A percentile compares a stretch with the other conserved stretches of the same genome.
Conservation (phyloP, 768 basidiomycete species). For the Lentinus tigrinus region DNA sequence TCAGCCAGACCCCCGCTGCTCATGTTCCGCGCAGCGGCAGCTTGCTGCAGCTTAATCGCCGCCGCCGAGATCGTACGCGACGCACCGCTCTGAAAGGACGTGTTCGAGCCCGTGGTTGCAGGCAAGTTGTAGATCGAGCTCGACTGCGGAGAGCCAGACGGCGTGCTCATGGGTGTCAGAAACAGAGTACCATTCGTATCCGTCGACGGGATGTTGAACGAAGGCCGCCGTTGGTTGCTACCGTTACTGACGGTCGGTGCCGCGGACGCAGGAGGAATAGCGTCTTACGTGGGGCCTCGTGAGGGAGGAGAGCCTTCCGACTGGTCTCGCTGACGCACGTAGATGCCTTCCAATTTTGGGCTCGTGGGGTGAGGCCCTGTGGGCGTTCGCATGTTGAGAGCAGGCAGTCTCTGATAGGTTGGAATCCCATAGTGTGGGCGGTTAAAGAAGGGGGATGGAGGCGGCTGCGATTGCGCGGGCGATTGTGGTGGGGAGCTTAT, state of each 20-base stretch:
- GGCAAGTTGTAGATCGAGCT: conserved; percentile 24
- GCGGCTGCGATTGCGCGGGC: conserved; percentile 33
- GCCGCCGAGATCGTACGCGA: conserved; percentile 74
- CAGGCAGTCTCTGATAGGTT: conserved; percentile 32
- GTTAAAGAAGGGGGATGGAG: conserved; percentile 18
- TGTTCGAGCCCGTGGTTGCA: conserved; percentile 16
- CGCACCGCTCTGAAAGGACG: conserved; percentile 26
- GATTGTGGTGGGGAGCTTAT: conserved; percentile 34
- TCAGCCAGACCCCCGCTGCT: conserved; percentile 35
- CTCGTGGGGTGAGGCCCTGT: conserved; percentile 1
- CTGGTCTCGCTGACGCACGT: conserved; percentile 18
- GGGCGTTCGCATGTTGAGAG: conserved; percentile 10
- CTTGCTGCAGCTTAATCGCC: conserved; percentile 61
- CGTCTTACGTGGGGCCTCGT: not conserved
- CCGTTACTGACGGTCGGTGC: conserved; percentile 2
- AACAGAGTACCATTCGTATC: conserved; percentile 30
- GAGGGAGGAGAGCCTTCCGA: conserved; percentile 9
- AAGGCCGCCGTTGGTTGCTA: conserved; percentile 28
- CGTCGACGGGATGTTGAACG: conserved; percentile 15
- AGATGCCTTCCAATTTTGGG: conserved; percentile 11
- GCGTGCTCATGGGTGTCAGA: conserved; percentile 49
- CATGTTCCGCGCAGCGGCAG: conserved; percentile 17
- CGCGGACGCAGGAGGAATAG: not conserved
- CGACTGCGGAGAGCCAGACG: conserved; percentile 26
- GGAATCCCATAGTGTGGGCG: not conserved